These are phyloP conservation scores for Sanghuangporus weigelae DNA, from an alignment of 1,284 basidiomycete genomes.

Conservation along the genomic window DNA sequence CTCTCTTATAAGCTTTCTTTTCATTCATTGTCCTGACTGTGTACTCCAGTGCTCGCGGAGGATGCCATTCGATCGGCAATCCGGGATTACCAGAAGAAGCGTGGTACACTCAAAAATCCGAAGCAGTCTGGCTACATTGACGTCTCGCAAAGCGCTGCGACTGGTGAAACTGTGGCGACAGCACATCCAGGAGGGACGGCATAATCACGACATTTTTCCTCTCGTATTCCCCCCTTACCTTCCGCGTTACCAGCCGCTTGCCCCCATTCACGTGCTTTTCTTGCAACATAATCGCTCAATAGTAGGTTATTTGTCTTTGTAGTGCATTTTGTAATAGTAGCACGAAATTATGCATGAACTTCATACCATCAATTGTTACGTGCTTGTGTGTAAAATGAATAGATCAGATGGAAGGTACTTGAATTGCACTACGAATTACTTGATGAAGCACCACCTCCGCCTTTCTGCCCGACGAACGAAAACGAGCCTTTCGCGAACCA, in stretches of 20 bases:
- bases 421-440: not conserved
- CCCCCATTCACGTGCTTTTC: not conserved
- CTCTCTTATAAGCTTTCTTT: slow-evolving; percentile 6
- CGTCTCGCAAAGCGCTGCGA: slow-evolving; percentile 63
- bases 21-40: slow-evolving; percentile 20
- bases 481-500: slow-evolving; percentile 90
- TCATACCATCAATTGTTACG: too few relatives aligned
- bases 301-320: not conserved
- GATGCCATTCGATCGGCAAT: slow-evolving; percentile 97
- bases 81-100: slow-evolving; percentile 85
- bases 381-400: too few relatives aligned
- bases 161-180: slow-evolving; percentile 62
- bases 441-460: slow-evolving; percentile 28
- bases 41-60: slow-evolving; percentile 81
- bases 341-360: not conserved
- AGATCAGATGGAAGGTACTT: not conserved
- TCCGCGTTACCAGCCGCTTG: not conserved
- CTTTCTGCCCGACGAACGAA: slow-evolving; percentile 72
- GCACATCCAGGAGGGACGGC: slow-evolving; percentile 44
- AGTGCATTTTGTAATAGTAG: slow-evolving; percentile 6
- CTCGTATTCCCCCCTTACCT: not conserved
- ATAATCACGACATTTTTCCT: slow-evolving; percentile 6
- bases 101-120: slow-evolving; percentile 45
- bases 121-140: slow-evolving; percentile 68
- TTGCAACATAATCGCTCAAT: not conserved